Evolutionary conservation across 352 stramenopile species (phyloP), one percentile per base, ranked within the genome.

Genomic region (Globisporangium parvum): DNA sequence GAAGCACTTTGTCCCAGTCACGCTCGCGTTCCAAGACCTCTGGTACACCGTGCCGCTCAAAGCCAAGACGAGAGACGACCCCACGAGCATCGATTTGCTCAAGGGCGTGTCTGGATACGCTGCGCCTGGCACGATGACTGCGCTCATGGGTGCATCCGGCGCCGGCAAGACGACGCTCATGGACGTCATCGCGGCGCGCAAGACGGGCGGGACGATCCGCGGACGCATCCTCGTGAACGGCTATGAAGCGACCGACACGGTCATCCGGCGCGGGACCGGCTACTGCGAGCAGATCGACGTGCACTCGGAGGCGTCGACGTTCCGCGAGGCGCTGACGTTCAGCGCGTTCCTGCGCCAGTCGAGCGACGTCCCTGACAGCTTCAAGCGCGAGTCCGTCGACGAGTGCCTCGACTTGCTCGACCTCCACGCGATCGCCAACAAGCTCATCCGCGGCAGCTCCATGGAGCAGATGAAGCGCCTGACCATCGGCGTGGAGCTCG

Each of bases 301-400:
- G 35, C 79, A 97, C 62, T 85, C 78, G 9, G 73, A 90, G 39
- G 95, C 90, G 8, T 75, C 84, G 8, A 98, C 93, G 6, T 86
- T 93, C 35, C 74, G 88, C 11, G 93, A 98, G 52, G 81, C 88
- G 12, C 80, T 98, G 23, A 63, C 71, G 31, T 98, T 98, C 62
- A 92, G 75, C 44, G 91, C 91, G 9, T 83, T 84, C 55, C 63
- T 98, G 28, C 73, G 89, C 49, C 70, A 80, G 24, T 23, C 26
- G 6, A 47, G 45, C 18, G 20, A 57, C 33, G 49, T 70, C n/a
- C 39, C 63, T 2, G 28, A 45, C 20, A 55, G 23, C 17, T 21
- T 58, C 31, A 70, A 70, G 42, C 24, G 41, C 15, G 41, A 62
- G n/a, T 57, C 55, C 2, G 63, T 66, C 10, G 48, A 70, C 39